Percentiles rank a stretch among this genome's conserved stretches.
phyloP scores from a whole-genome alignment of 2,329 filamentous ascomycete genomes.

The Amauroascus niger region DNA sequence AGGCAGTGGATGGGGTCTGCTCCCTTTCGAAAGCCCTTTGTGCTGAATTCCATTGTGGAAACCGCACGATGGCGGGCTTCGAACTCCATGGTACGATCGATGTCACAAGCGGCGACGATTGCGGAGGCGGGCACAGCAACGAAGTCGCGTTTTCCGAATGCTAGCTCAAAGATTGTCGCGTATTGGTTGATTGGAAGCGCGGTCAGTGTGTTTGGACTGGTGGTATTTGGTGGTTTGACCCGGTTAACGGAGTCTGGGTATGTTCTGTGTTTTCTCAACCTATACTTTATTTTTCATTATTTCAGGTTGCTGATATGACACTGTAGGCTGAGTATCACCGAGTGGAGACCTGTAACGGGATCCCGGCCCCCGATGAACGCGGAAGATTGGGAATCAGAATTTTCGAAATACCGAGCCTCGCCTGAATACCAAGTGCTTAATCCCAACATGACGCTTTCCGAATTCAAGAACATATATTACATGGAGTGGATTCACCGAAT shows the following conservation, averaged over 20 bases:
- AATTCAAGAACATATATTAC: conserved; percentile 98
- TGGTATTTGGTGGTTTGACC: conserved; percentile 88
- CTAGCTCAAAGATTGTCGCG: conserved; percentile 65
- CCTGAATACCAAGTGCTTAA: conserved; percentile 91
- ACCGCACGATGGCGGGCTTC: conserved; percentile 9
- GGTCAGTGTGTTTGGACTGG: conserved; percentile 89
- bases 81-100: conserved; percentile 3
- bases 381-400: conserved; percentile 84
- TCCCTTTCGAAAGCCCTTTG: conserved; percentile 23
- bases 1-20: conserved; percentile 26
- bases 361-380: conserved; percentile 70
- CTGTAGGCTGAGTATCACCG: conserved; percentile 81
- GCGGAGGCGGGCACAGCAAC: conserved; percentile 19
- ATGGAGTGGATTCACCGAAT: conserved; percentile 98
- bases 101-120: conserved; percentile 2
- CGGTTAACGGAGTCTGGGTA: conserved; percentile 93
- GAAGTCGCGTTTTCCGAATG: conserved; percentile 45
- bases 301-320: conserved; percentile 1
- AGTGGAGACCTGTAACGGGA: conserved; percentile 96
- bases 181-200: conserved; percentile 92
- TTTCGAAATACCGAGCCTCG: conserved; percentile 80
- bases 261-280: conserved; percentile 16
- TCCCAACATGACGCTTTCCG: conserved; percentile 78
- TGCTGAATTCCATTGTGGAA: conserved; percentile 24
- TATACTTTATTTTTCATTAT: no score